These are phyloP conservation scores for Chloropicon primus DNA, from an alignment of 139 green algal genomes.

Conservation along the genomic window DNA sequence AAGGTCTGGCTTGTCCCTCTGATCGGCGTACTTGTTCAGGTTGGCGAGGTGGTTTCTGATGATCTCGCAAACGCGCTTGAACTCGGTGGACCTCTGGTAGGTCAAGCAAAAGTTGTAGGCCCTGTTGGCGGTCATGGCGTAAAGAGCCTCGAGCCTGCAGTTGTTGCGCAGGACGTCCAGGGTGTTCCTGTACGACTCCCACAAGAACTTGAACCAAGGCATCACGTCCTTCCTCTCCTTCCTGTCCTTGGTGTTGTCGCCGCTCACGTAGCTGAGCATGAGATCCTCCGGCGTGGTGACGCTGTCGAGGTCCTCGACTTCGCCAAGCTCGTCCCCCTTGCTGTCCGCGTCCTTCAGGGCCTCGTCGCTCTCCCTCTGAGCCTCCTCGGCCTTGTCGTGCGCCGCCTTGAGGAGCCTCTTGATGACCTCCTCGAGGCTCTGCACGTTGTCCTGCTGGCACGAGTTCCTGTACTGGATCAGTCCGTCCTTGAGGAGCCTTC, in stretches of 20 bases:
- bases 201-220: constrained; percentile 99
- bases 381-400: constrained; percentile 74
- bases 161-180: constrained; percentile 98
- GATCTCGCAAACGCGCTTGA: constrained; percentile 94
- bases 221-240: constrained; percentile 92
- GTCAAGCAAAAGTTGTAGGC: constrained; percentile 83
- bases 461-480: constrained; percentile 97
- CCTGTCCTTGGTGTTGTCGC: constrained; percentile 87
- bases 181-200: constrained; percentile 90
- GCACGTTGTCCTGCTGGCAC: constrained; percentile 90
- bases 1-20: constrained; percentile 82
- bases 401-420: constrained; percentile 91
- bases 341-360: neutral
- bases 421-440: constrained; percentile 92
- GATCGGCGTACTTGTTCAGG: constrained; percentile 70
- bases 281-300: constrained; percentile 92
- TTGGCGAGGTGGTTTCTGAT: constrained; percentile 93
- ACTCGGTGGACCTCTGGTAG: constrained; percentile 96
- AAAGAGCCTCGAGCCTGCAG: constrained; percentile 88
- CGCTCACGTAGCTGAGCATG: constrained; percentile 90
- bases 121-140: constrained; percentile 67
- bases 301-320: constrained; percentile 88
- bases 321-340: constrained; percentile 29
- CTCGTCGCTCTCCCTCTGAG: constrained; percentile 22
- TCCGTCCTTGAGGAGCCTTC: constrained; percentile 90